A percentile compares a stretch with the other conserved stretches of the same genome.
These are phyloP conservation scores for Wickerhamiella qilinensis DNA, from an alignment of 805 yeast species.

Conservation along the genomic window DNA sequence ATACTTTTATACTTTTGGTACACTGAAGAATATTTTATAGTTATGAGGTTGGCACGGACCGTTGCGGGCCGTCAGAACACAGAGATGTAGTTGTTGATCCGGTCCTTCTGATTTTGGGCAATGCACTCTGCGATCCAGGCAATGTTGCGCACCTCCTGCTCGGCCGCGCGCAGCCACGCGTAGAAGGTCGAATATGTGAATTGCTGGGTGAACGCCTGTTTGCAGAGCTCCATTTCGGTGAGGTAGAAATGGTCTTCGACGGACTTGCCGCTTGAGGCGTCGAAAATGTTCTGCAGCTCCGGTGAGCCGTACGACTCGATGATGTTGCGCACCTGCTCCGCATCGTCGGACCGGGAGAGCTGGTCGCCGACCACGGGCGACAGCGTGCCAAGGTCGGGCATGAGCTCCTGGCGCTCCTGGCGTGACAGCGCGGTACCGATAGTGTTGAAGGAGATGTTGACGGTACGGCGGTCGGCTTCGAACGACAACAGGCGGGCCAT, in stretches of 20 bases:
- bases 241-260: slow-evolving; percentile 90
- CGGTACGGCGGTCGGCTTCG: slow-evolving; percentile 90
- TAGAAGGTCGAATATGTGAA: slow-evolving; percentile 79
- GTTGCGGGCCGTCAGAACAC: slow-evolving; percentile 37
- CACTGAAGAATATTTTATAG: too few relatives aligned
- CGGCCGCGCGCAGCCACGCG: slow-evolving; percentile 94
- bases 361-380: slow-evolving; percentile 53
- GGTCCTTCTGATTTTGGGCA: slow-evolving; percentile 93
- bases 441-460: slow-evolving; percentile 82
- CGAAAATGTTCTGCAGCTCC: slow-evolving; percentile 28
- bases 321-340: slow-evolving; percentile 53
- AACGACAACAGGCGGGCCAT: slow-evolving; percentile 66
- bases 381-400: slow-evolving; percentile 73
- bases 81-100: slow-evolving; percentile 78
- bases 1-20: too few relatives aligned
- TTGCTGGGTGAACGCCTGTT: slow-evolving; percentile 90
- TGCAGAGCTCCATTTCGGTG: slow-evolving; percentile 82
- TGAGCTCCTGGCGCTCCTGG: slow-evolving; percentile 51
- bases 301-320: slow-evolving; percentile 17
- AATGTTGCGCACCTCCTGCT: slow-evolving; percentile 91
- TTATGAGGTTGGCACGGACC: neutral
- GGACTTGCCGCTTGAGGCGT: slow-evolving; percentile 34
- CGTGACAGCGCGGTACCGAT: slow-evolving; percentile 65
- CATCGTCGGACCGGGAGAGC: slow-evolving; percentile 64
- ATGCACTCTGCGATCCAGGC: slow-evolving; percentile 99